These are phyloP conservation scores for Russula ochroleuca DNA, from an alignment of 768 basidiomycete species.

Conservation along the genomic window DNA sequence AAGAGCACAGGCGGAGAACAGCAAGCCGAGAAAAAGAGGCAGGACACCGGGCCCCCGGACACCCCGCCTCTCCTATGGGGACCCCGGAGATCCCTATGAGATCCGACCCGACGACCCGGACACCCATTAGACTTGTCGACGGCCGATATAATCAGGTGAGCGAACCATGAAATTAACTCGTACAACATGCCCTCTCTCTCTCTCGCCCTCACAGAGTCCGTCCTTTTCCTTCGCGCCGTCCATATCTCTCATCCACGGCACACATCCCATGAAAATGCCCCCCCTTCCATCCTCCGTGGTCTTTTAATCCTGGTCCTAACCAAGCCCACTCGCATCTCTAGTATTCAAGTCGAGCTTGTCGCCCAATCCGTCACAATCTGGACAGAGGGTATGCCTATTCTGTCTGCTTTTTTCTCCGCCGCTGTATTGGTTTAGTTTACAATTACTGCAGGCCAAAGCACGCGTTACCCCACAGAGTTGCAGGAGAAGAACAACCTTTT, in stretches of 20 bases:
- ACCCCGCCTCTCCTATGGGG: neutral
- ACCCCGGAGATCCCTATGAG: neutral
- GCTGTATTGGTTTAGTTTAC: slow-evolving; percentile 27
- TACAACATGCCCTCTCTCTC: slow-evolving; percentile 28
- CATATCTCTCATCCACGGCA: slow-evolving; percentile 34
- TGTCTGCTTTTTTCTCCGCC: slow-evolving; percentile 7
- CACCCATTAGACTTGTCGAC: neutral
- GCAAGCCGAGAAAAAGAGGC: neutral
- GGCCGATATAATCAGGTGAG: neutral
- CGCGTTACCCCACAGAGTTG: slow-evolving; percentile 37
- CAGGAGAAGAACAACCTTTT: slow-evolving; percentile 78
- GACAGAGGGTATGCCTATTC: slow-evolving; percentile 67
- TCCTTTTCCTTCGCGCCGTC: slow-evolving; percentile 48
- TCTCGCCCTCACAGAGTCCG: slow-evolving; percentile 51
- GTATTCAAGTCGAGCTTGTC: slow-evolving; percentile 74
- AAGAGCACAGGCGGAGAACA: neutral
- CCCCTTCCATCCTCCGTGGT: slow-evolving; percentile 60
- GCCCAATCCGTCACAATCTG: slow-evolving; percentile 71
- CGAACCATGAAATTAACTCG: neutral
- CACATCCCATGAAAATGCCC: slow-evolving; percentile 35
- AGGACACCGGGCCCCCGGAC: neutral
- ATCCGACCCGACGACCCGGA: neutral
- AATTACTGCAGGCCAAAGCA: slow-evolving; percentile 46
- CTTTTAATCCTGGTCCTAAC: slow-evolving; percentile 56
- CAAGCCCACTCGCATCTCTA: slow-evolving; percentile 83